phyloP scores from a whole-genome alignment of 208 protist genomes.

The Spongospora subterranea region DNA sequence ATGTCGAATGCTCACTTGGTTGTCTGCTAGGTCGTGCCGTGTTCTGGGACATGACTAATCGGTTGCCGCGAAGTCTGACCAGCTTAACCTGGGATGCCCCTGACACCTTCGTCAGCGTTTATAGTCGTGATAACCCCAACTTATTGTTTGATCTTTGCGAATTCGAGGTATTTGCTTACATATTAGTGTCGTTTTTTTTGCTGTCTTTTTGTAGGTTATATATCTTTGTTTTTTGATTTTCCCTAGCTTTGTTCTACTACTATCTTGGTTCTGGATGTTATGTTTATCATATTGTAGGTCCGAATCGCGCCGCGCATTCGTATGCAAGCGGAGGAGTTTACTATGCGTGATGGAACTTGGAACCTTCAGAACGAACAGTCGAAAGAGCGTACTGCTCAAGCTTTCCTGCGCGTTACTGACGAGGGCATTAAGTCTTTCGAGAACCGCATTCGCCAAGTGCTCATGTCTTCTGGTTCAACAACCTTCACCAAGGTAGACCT shows the following conservation, averaged over 20 bases:
- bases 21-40: conserved; percentile 98
- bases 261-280: not conserved
- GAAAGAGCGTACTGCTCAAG: conserved; percentile 97
- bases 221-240: not conserved
- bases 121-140: conserved; percentile 99
- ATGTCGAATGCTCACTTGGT: no score
- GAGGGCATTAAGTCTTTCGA: conserved; percentile 93
- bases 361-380: conserved; percentile 97
- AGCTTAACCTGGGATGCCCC: conserved; percentile 90
- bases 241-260: not conserved
- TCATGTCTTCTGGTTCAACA: conserved; percentile 99
- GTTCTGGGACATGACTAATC: conserved; percentile 98
- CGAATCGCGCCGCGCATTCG: conserved; percentile 16
- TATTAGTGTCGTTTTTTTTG: conserved; percentile 34
- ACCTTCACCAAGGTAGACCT: conserved; percentile 98
- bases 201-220: not conserved
- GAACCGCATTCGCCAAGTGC: conserved; percentile 96
- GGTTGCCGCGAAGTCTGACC: conserved; percentile 94
- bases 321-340: not conserved
- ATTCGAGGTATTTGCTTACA: conserved; percentile 88
- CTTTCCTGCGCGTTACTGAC: conserved; percentile 96
- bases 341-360: conserved; percentile 96
- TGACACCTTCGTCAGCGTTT: conserved; percentile 98
- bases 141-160: conserved; percentile 99
- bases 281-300: not conserved